Percentiles rank a stretch among this genome's conserved stretches.
Evolutionary conservation across 805 yeast genomes (phyloP).

Genomic region (Wickerhamia fluorescens): DNA sequence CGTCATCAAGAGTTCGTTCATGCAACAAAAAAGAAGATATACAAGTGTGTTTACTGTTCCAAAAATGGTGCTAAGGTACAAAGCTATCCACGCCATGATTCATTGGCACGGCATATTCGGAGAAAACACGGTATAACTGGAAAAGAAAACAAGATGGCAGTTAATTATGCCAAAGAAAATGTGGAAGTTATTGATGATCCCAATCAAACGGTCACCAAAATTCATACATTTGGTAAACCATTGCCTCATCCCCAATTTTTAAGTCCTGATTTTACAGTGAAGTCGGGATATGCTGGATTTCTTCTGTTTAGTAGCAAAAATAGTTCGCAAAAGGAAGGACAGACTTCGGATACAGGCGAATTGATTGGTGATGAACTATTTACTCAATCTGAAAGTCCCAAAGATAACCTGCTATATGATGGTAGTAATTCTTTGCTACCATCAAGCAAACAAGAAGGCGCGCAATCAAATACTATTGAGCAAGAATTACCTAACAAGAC

Average conservation of each 20-base stretch:
- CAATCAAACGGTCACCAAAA: conserved; percentile 5
- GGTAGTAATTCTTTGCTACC: too few species aligned
- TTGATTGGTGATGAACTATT: too few species aligned
- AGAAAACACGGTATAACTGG: conserved; percentile 40
- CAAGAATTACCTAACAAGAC: too few species aligned
- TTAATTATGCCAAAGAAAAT: conserved; percentile 36
- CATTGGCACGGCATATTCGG: conserved; percentile 37
- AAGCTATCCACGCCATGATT: conserved; percentile 39
- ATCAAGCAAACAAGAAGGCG: too few species aligned
- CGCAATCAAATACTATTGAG: too few species aligned
- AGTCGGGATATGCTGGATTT: conserved; percentile 24
- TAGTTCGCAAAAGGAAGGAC: background rate
- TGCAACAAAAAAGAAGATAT: conserved; percentile 36
- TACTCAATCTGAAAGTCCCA: too few species aligned
- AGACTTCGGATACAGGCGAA: background rate
- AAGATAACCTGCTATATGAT: too few species aligned
- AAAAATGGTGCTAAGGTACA: conserved; percentile 27
- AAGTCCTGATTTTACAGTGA: conserved; percentile 23
- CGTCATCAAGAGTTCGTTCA: conserved; percentile 42
- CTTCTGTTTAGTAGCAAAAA: conserved; percentile 19
- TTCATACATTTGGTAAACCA: conserved; percentile 12
- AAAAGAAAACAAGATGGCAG: conserved; percentile 37
- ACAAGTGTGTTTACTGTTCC: conserved; percentile 35
- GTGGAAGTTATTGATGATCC: conserved; percentile 33
- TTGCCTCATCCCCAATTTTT: conserved; percentile 25